These are phyloP conservation scores for Aspergillus sp. DNA, from an alignment of 2,329 filamentous ascomycete species.

Conservation along the genomic window DNA sequence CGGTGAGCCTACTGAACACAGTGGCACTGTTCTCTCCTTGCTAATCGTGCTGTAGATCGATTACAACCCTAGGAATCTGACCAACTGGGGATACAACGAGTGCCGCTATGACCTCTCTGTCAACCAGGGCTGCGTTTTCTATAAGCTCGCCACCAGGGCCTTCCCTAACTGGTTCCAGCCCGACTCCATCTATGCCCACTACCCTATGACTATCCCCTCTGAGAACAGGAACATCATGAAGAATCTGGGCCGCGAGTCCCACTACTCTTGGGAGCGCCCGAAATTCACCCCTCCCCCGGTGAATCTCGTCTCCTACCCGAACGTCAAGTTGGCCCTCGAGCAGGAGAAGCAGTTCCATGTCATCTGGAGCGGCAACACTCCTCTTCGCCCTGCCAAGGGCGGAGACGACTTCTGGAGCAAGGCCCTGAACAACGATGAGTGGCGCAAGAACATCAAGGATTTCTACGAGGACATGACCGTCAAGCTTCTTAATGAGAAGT, in stretches of 20 bases:
- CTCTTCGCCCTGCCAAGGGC: constrained; percentile 60
- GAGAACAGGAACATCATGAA: constrained; percentile 72
- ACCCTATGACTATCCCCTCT: constrained; percentile 65
- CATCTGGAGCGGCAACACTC: constrained; percentile 62
- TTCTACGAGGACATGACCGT: constrained; percentile 66
- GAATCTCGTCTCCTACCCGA: constrained; percentile 60
- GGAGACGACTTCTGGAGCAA: constrained; percentile 57
- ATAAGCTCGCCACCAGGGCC: constrained; percentile 76
- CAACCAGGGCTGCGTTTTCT: constrained; percentile 80
- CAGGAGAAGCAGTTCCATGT: constrained; percentile 62
- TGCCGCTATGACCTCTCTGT: constrained; percentile 69
- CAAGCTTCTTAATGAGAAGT: constrained; percentile 62
- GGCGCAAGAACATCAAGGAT: constrained; percentile 59
- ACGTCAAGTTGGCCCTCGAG: constrained; percentile 60
- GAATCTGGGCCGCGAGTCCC: constrained; percentile 62
- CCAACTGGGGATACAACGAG: constrained; percentile 80
- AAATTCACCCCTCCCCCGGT: constrained; percentile 49
- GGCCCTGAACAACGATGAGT: constrained; percentile 61
- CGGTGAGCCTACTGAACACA: constrained; percentile 29
- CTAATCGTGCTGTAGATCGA: constrained; percentile 45
- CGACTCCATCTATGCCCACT: constrained; percentile 79
- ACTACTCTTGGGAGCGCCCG: constrained; percentile 69
- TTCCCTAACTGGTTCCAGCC: constrained; percentile 76
- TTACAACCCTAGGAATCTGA: constrained; percentile 70
- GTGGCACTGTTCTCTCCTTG: too few relatives aligned